Base-by-base conservation (phyloP, 257 asterid genomes). In the Capsicum chinense region DNA sequence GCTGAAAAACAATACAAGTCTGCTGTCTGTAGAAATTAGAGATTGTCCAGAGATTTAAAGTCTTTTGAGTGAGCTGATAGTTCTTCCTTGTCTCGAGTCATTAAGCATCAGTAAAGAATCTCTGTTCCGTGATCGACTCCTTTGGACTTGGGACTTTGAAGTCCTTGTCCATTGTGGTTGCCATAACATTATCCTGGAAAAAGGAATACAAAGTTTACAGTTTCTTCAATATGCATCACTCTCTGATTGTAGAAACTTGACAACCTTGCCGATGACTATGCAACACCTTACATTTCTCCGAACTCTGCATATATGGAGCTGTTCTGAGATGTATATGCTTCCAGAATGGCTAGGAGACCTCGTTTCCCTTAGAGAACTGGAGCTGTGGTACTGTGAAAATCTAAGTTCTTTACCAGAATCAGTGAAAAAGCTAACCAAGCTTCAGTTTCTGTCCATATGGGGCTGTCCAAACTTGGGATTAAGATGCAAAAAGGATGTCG, bases 311-410 rank as follows among this genome's bases (percentile, higher is more conserved):
- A n/a, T 81, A 64, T 62, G 76, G 84, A 81, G 71, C 71, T 81
- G 84, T 60, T 54, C 84, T 81, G 26, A 80, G 83, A 62, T 81
- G 60, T 42, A 60, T 11, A 15, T 48, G 70, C 76, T 81, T 7
- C 84, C 84, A n/a, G 76, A 81, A 62, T 81, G 76, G 84, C 69
- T 81, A 42, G 84, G 47, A 59, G 60, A 60, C 73, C 84, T 81
- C 71, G n/a, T 37, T 60, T 81, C 84, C 57, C 84, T 81, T 19
- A 62, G 84, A 81, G 84, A 81, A 44, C 62, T 81, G 74, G 84
- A 81, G 84, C 60, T 81, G 74, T 44, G 84, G 84, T 81, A 62
- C 74, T 81, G 84, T 26, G 9, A 14, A 19, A 62, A 44, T 44
- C 39, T 81, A 50, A 62, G 58, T 81, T 81, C 76, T 81, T 4